These are phyloP conservation scores for Saksenaea oblongispora DNA, from an alignment of 371 early-diverging fungal species.

Conservation along the genomic window DNA sequence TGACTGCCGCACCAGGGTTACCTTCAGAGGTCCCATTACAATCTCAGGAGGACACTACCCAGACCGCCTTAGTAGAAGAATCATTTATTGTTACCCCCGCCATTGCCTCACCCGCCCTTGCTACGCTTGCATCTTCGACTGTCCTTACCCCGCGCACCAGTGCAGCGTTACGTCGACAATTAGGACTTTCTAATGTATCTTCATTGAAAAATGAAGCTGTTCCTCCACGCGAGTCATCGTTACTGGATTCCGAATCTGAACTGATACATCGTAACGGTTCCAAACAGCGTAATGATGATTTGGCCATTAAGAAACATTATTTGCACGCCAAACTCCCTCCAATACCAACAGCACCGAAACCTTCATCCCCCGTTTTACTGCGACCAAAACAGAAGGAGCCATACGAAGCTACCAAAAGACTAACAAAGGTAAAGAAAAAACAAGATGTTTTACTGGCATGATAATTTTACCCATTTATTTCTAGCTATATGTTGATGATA, in stretches of 20 bases:
- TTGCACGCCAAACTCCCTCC: slow-evolving; percentile 33
- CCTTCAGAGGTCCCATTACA: slow-evolving; percentile 13
- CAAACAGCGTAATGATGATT: slow-evolving; percentile 6
- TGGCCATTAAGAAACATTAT: slow-evolving; percentile 13
- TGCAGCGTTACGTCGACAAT: slow-evolving; percentile 15
- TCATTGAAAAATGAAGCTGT: slow-evolving; percentile 24
- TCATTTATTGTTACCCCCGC: slow-evolving; percentile 3
- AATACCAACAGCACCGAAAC: slow-evolving; percentile 22
- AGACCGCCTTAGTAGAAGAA: slow-evolving; percentile 20
- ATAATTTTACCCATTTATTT: background rate
- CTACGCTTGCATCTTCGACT: slow-evolving; percentile 44
- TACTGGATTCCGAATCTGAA: slow-evolving; percentile 6
- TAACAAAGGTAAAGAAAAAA: slow-evolving; percentile 17
- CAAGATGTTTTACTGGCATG: background rate
- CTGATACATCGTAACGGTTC: slow-evolving; percentile 7
- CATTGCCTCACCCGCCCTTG: slow-evolving; percentile 34
- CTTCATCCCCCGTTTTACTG: slow-evolving; percentile 7
- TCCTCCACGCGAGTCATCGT: slow-evolving; percentile 5
- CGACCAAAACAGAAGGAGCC: background rate
- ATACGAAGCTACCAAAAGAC: background rate
- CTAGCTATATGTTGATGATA: slow-evolving; percentile 28
- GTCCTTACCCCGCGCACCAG: slow-evolving; percentile 35
- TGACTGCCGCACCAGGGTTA: slow-evolving; percentile 17
- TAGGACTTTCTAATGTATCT: slow-evolving; percentile 32
- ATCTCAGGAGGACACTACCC: slow-evolving; percentile 12